Evolutionary conservation across 2,329 filamentous ascomycete genomes (phyloP).

Genomic region (Nigrospora osmanthi): DNA sequence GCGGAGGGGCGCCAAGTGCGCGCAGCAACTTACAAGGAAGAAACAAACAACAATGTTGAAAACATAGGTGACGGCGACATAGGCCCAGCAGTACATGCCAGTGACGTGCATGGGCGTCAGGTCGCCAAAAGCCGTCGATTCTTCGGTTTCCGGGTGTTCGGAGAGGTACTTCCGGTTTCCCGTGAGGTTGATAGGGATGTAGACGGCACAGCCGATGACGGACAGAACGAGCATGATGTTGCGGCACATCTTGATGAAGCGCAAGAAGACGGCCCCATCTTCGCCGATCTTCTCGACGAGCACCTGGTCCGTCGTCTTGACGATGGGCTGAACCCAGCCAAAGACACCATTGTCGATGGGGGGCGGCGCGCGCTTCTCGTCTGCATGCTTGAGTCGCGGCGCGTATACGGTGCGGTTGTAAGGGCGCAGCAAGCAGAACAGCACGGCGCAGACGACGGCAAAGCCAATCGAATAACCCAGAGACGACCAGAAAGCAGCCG

Average conservation of each 20-base stretch:
- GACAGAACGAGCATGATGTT: slow-evolving; percentile 76
- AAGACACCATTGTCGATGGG: slow-evolving; percentile 80
- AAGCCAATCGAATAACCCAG: slow-evolving; percentile 70
- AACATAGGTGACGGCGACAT: slow-evolving; percentile 51
- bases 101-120: slow-evolving; percentile 40
- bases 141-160: slow-evolving; percentile 81
- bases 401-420: slow-evolving; percentile 92
- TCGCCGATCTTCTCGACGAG: slow-evolving; percentile 78
- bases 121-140: slow-evolving; percentile 65
- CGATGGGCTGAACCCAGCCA: slow-evolving; percentile 75
- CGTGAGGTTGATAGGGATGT: slow-evolving; percentile 71
- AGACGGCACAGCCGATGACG: slow-evolving; percentile 64
- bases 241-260: slow-evolving; percentile 83
- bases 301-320: slow-evolving; percentile 68
- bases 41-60: slow-evolving; percentile 68
- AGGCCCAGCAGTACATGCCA: slow-evolving; percentile 47
- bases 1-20: too few species aligned
- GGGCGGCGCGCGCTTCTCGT: slow-evolving; percentile 82
- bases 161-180: slow-evolving; percentile 40
- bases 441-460: slow-evolving; percentile 62
- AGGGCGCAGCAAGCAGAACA: slow-evolving; percentile 84
- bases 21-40: slow-evolving; percentile 43
- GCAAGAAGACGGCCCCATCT: slow-evolving; percentile 85
- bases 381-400: slow-evolving; percentile 85
- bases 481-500: slow-evolving; percentile 64